phyloP scores from a whole-genome alignment of 169 alveolate genomes.

The Fabrea salina region DNA sequence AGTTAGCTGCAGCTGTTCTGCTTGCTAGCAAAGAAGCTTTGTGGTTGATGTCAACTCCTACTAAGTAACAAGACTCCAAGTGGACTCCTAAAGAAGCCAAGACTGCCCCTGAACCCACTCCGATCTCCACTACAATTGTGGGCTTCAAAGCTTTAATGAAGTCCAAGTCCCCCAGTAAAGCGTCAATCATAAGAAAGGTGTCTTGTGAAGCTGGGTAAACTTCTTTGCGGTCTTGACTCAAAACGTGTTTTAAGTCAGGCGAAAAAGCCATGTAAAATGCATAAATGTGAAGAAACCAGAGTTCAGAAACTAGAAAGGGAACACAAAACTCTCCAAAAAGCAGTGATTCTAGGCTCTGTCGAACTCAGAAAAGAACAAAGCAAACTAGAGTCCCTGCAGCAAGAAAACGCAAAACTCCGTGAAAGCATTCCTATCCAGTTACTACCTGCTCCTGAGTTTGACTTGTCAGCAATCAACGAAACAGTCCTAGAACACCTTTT shows the following conservation, averaged over 20 bases:
- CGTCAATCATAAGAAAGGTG: conserved; percentile 26
- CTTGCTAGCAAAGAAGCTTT: not conserved
- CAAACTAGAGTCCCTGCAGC: too few relatives aligned
- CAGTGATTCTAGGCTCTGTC: too few relatives aligned
- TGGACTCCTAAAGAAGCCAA: not conserved
- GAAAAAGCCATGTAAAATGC: too few relatives aligned
- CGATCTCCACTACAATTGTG: conserved; percentile 11
- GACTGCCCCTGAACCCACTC: conserved; percentile 32
- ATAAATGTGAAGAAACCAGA: too few relatives aligned
- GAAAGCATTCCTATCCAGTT: too few relatives aligned
- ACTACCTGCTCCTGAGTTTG: too few relatives aligned
- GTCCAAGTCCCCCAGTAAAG: not conserved
- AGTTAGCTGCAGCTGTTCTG: not conserved
- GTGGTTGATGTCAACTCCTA: conserved; percentile 34
- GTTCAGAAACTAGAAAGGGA: too few relatives aligned
- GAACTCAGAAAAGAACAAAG: too few relatives aligned
- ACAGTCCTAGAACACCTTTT: too few relatives aligned
- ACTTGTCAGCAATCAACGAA: too few relatives aligned
- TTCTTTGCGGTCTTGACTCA: not conserved
- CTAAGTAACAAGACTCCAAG: not conserved
- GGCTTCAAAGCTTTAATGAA: not conserved
- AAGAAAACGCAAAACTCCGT: too few relatives aligned
- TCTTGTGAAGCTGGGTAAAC: conserved; percentile 29
- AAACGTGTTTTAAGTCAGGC: conserved; percentile 9
- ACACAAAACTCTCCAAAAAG: too few relatives aligned